A percentile compares a stretch with the other conserved stretches of the same genome.
Conservation (phyloP, 108 stramenopile species). For the Chaetoceros tenuissimus region DNA sequence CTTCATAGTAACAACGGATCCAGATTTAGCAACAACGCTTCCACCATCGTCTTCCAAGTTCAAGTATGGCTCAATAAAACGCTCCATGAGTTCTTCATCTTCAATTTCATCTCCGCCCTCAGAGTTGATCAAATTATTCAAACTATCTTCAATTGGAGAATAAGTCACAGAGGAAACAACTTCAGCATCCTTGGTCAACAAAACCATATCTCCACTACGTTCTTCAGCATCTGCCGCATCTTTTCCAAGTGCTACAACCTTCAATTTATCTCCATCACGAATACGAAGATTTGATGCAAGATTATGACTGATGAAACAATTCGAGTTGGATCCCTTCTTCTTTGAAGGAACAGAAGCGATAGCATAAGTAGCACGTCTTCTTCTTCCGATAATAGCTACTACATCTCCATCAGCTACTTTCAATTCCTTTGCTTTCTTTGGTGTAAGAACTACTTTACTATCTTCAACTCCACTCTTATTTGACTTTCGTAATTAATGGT, state of each 20-base stretch:
- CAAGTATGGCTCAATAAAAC: conserved; percentile 69
- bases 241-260: conserved; percentile 45
- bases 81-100: conserved; percentile 55
- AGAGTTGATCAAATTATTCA: conserved; percentile 28
- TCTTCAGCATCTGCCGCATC: conserved; percentile 7
- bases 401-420: conserved; percentile 46
- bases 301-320: conserved; percentile 38
- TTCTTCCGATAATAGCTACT: conserved; percentile 62
- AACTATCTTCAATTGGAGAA: conserved; percentile 70
- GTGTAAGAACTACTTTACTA: conserved; percentile 39
- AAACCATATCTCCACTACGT: conserved; percentile 61
- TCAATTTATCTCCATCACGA: conserved; percentile 65
- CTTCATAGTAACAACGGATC: conserved; percentile 39
- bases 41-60: conserved; percentile 31
- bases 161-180: conserved; percentile 48
- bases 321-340: conserved; percentile 17
- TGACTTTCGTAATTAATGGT: conserved; percentile 5
- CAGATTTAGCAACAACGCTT: conserved; percentile 42
- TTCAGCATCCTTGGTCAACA: conserved; percentile 34
- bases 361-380: conserved; percentile 69
- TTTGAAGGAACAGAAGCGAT: conserved; percentile 30
- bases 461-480: conserved; percentile 31
- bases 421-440: conserved; percentile 79
- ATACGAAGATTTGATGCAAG: conserved; percentile 65
- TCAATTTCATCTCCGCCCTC: conserved; percentile 69